Conservation (phyloP, 352 stramenopile genomes). For the Phytophthora tentaculata region DNA sequence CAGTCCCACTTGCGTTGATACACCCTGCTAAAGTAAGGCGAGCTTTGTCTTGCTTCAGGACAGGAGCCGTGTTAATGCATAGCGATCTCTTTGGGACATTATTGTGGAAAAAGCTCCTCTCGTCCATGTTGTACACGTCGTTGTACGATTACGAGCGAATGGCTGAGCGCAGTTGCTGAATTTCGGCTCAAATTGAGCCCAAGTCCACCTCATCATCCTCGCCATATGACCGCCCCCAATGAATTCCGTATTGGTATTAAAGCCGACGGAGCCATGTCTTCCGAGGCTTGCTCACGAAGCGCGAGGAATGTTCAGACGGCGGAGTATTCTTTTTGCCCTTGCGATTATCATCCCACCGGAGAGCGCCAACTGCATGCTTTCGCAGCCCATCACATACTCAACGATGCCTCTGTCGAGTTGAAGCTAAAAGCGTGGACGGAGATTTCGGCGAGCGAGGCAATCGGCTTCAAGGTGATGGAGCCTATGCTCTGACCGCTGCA, state of each 20-base stretch:
- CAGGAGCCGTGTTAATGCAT: too few species aligned
- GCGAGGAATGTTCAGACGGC: neutral
- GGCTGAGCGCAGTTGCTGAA: neutral
- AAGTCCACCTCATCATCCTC: constrained; percentile 2
- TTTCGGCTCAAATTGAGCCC: neutral
- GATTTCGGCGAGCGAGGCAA: neutral
- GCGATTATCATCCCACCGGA: constrained; percentile 1
- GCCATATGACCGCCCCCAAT: constrained; percentile 1
- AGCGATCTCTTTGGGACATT: neutral
- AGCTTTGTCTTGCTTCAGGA: neutral
- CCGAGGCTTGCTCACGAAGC: neutral
- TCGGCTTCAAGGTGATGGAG: neutral
- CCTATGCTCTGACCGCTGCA: neutral
- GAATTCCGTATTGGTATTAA: neutral
- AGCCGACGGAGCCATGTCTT: constrained; percentile 1
- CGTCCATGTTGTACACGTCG: neutral
- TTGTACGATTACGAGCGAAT: neutral
- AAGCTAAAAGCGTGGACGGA: neutral
- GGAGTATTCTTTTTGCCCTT: neutral
- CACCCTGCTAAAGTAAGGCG: neutral
- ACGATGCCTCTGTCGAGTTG: neutral
- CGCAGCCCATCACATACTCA: neutral
- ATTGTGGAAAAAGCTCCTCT: neutral
- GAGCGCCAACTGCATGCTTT: neutral
- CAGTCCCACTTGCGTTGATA: neutral